Evolutionary conservation across 2,329 filamentous ascomycete species (phyloP).

Genomic region (Phaeophleospora eucalypticola): DNA sequence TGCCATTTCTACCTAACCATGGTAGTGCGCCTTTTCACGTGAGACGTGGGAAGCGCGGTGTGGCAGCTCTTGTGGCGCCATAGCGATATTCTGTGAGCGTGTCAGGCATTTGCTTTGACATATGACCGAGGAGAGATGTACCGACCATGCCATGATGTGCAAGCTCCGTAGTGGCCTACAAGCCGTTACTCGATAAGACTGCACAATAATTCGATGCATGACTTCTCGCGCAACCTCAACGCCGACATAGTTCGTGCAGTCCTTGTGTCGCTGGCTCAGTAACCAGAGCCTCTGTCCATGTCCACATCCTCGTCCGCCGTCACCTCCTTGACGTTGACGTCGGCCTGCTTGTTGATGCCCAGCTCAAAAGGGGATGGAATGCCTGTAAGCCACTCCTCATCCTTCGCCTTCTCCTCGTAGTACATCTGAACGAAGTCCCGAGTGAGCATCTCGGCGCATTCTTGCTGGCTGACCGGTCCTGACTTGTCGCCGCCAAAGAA

Average conservation of each 20-base stretch:
- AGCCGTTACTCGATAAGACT: not conserved
- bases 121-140: not conserved
- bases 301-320: slow-evolving; percentile 1
- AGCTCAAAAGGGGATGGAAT: not conserved
- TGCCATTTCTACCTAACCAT: no score
- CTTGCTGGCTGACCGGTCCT: not conserved
- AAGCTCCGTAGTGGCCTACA: not conserved
- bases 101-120: not conserved
- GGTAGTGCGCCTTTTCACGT: not conserved
- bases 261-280: not conserved
- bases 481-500: not conserved
- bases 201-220: no score
- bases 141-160: not conserved
- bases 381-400: not conserved
- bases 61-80: not conserved
- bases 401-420: not conserved
- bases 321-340: slow-evolving; percentile 1
- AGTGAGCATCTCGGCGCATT: not conserved
- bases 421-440: not conserved
- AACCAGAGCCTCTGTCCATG: not conserved
- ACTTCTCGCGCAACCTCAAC: not conserved
- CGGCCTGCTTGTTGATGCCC: slow-evolving; percentile 6
- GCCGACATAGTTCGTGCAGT: not conserved
- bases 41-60: not conserved
- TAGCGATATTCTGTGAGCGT: not conserved